Percentiles rank a stretch among this genome's conserved stretches.
These are phyloP conservation scores for Salix arbutifolia DNA, from an alignment of 345 rosid genomes.

Conservation along the genomic window DNA sequence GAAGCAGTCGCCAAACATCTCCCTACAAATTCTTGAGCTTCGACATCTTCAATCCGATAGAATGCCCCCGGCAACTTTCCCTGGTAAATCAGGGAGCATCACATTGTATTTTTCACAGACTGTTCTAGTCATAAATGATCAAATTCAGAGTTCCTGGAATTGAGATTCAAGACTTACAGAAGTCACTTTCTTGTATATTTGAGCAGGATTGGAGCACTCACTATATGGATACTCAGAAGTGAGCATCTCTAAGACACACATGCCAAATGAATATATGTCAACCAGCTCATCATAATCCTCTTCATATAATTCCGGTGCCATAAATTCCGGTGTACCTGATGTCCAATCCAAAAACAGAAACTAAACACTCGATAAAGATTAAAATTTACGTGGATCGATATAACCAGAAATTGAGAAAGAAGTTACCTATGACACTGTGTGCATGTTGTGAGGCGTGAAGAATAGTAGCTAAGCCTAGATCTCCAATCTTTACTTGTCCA, in stretches of 20 bases:
- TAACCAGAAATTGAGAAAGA: neutral
- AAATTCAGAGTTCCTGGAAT: neutral
- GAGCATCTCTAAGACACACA: slow-evolving; percentile 33
- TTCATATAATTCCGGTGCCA: slow-evolving; percentile 36
- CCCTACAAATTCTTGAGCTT: slow-evolving; percentile 67
- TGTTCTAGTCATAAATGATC: neutral
- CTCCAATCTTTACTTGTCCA: slow-evolving; percentile 91
- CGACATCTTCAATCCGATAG: slow-evolving; percentile 52
- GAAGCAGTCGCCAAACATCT: slow-evolving; percentile 71
- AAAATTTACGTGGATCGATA: neutral
- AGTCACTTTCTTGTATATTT: slow-evolving; percentile 36
- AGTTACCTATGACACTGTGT: slow-evolving; percentile 78
- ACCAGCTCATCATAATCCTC: slow-evolving; percentile 32
- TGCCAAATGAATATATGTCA: slow-evolving; percentile 30
- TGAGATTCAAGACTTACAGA: slow-evolving; percentile 16
- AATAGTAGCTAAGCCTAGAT: slow-evolving; percentile 82
- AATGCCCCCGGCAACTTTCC: slow-evolving; percentile 87
- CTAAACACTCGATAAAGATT: neutral
- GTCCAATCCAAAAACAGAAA: neutral
- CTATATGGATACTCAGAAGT: slow-evolving; percentile 32
- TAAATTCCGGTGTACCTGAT: slow-evolving; percentile 28
- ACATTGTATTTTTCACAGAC: neutral
- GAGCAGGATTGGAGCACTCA: slow-evolving; percentile 35
- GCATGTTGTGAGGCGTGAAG: slow-evolving; percentile 72
- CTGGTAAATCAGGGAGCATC: slow-evolving; percentile 27